Conservation (phyloP, 164 flowering plant species). For the Platanus orientalis region DNA sequence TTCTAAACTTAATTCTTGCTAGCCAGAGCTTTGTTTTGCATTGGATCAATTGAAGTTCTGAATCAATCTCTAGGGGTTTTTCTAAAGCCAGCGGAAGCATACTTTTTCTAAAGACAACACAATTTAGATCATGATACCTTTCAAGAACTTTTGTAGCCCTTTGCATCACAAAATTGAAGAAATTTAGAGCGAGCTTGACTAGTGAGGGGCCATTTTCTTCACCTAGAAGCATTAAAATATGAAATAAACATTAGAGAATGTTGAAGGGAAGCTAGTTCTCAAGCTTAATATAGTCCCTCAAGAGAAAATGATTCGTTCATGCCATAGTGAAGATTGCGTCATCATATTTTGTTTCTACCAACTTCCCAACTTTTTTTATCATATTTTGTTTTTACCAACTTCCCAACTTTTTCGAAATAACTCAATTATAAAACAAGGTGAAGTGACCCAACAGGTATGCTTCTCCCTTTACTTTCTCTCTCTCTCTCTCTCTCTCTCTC, state of each 20-base stretch:
- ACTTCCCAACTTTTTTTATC: slow-evolving; percentile 11
- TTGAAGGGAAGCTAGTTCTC: slow-evolving; percentile 56
- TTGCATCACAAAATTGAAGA: slow-evolving; percentile 31
- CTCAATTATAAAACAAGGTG: slow-evolving; percentile 53
- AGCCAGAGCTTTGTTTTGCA: slow-evolving; percentile 43
- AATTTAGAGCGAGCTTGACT: slow-evolving; percentile 23
- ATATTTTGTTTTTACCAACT: too few relatives aligned
- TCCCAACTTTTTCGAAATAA: slow-evolving; percentile 42
- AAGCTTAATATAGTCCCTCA: slow-evolving; percentile 38
- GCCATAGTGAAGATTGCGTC: slow-evolving; percentile 42
- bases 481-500: too few relatives aligned
- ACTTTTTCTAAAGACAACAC: too few relatives aligned
- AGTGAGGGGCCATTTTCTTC: slow-evolving; percentile 13
- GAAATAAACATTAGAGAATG: slow-evolving; percentile 34
- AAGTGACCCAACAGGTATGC: too few relatives aligned
- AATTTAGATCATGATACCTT: too few relatives aligned
- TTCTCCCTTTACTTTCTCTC: too few relatives aligned
- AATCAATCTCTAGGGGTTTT: too few relatives aligned
- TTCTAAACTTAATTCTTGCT: slow-evolving; percentile 34
- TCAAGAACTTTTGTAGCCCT: too few relatives aligned
- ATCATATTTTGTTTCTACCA: slow-evolving; percentile 23
- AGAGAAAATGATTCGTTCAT: slow-evolving; percentile 35
- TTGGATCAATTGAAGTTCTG: slow-evolving; percentile 17
- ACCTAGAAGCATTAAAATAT: slow-evolving; percentile 10
- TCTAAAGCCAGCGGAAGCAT: too few relatives aligned